These are phyloP conservation scores for Geranomyces michiganensis DNA, from an alignment of 192 early-diverging fungal species.

Conservation along the genomic window DNA sequence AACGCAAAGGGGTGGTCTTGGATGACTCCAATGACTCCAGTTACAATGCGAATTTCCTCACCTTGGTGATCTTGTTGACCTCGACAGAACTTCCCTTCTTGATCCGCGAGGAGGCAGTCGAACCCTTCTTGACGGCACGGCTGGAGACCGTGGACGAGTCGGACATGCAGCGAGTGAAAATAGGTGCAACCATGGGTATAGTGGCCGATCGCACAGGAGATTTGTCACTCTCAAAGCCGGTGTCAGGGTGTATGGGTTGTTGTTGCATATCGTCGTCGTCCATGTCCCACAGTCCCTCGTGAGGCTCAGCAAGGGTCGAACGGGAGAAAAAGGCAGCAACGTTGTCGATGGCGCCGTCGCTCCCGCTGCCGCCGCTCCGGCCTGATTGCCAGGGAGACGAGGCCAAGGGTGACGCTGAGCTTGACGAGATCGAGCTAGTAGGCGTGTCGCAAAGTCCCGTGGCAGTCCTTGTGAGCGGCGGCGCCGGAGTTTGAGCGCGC, in stretches of 20 bases:
- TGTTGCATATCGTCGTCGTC: neutral
- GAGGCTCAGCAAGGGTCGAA: neutral
- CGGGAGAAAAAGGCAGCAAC: neutral
- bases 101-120: neutral
- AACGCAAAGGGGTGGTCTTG: neutral
- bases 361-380: neutral
- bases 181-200: neutral
- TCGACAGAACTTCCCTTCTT: neutral
- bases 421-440: neutral
- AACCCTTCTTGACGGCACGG: too few species aligned
- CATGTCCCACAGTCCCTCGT: constrained; percentile 7
- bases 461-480: neutral
- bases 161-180: neutral
- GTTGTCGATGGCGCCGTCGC: constrained; percentile 4
- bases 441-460: neutral
- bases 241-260: too few species aligned
- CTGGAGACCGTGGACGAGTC: neutral
- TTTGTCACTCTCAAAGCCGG: too few species aligned
- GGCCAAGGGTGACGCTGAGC: neutral
- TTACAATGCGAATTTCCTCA: neutral
- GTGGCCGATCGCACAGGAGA: neutral
- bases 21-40: neutral
- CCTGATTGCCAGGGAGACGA: neutral
- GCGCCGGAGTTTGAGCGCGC: neutral
- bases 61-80: neutral